A percentile compares a stretch with the other conserved stretches of the same genome.
Evolutionary conservation across 2,329 filamentous ascomycete genomes (phyloP).

Genomic region (Fusarium oligoseptatum): DNA sequence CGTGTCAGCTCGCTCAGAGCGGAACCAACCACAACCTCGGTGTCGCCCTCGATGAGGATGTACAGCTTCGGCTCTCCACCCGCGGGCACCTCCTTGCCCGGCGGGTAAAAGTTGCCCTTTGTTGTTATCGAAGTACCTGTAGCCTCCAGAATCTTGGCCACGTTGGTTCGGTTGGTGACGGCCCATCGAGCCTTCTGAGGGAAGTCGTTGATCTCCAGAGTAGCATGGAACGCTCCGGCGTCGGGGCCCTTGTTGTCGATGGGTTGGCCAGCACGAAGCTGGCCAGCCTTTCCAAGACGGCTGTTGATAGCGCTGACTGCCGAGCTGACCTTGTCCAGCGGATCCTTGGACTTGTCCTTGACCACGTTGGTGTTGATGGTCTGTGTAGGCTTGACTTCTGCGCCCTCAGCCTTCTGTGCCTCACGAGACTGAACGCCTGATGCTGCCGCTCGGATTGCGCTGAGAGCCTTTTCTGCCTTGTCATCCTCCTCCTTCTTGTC

Average conservation of each 20-base stretch:
- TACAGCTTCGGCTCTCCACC: constrained; percentile 93
- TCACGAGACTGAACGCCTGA: constrained; percentile 69
- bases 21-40: constrained; percentile 89
- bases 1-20: constrained; percentile 92
- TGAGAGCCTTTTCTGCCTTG: constrained; percentile 77
- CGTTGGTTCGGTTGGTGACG: constrained; percentile 97
- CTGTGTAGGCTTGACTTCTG: constrained; percentile 52
- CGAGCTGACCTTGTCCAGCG: constrained; percentile 88
- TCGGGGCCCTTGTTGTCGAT: constrained; percentile 99
- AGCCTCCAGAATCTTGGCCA: constrained; percentile 95
- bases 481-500: constrained; percentile 80
- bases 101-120: constrained; percentile 90
- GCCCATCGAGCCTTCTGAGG: constrained; percentile 98
- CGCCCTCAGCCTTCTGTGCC: constrained; percentile 58
- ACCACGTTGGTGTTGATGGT: constrained; percentile 70
- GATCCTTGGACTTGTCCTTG: constrained; percentile 71
- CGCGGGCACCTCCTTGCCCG: constrained; percentile 82
- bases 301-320: constrained; percentile 92
- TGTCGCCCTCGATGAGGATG: constrained; percentile 97
- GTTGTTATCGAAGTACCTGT: constrained; percentile 97
- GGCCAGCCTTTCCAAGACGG: constrained; percentile 88
- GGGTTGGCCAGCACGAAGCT: constrained; percentile 90
- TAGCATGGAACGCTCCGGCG: constrained; percentile 95
- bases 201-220: constrained; percentile 98
- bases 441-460: constrained; percentile 72